Base-by-base conservation (phyloP, 805 yeast genomes). In the Yarrowia hollandica region DNA sequence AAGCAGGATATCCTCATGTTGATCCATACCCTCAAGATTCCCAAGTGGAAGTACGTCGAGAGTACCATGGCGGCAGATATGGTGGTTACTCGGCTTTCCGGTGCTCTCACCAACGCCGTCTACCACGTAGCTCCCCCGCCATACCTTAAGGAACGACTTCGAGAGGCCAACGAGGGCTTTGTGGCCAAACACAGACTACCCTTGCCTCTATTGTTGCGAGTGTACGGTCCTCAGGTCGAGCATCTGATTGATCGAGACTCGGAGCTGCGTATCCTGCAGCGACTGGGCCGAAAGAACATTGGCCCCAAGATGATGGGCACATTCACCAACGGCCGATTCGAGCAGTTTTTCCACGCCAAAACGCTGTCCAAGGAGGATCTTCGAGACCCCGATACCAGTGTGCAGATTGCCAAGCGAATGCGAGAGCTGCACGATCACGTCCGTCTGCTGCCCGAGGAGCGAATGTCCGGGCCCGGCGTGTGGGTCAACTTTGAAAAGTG, bases 341-440 rank as follows among this genome's bases (percentile, higher is more conserved):
- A 94, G 73, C 97, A 94, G 73, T 94, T 86, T 67, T 75, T 94
- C 63, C 86, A 92, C 61, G 92, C 96, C 18, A 75, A 80, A 58
- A 85, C 98, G 1, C 78, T 94, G 65, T 82, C 84, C 33, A 85
- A 82, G 64, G 77, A 80, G 7, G 89, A 88, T 65, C 81, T 94
- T 54, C 79, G 95, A 69, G 83, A 84, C 63, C 83, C 89, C 62
- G 84, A 83, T 25, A 84, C 88, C 16, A 82, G 90, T 48, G 84
- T 85, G 64, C 86, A 88, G 76, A 85, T 94, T 63, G 97, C 96
- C 12, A 83, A 96, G 76, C 85, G 99, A 75, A 94, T 94, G 98
- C 86, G 91, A 68, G 97, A 94, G 65, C 77, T 94, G 60, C 99
- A 94, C 69, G 78, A 78, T 60, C 91, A 92, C 66, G 84, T 94